Percentiles rank a stretch among this genome's conserved stretches.
Conservation (phyloP, 2,329 filamentous ascomycete species). For the Catunica adiposa region DNA sequence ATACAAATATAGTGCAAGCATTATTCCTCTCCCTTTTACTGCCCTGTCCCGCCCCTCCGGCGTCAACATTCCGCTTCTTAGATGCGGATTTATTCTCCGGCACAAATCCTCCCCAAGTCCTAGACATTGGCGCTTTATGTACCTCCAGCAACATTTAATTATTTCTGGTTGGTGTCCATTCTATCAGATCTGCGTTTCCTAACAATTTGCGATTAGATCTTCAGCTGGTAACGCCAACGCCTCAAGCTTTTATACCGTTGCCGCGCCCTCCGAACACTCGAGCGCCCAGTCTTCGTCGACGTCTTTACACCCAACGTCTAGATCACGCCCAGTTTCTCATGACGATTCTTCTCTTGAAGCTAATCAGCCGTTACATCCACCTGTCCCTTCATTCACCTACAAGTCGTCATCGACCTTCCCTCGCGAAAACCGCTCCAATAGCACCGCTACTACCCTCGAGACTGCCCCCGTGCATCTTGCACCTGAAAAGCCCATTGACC, state of each 20-base stretch:
- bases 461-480: constrained; percentile 21
- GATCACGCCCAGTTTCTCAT: constrained; percentile 7
- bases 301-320: constrained; percentile 3
- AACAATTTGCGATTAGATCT: constrained; percentile 13
- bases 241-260: constrained; percentile 8
- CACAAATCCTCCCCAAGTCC: no score
- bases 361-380: neutral
- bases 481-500: constrained; percentile 28
- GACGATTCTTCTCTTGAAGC: neutral
- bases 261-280: constrained; percentile 8
- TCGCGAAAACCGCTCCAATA: constrained; percentile 6
- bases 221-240: constrained; percentile 3
- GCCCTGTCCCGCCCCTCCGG: neutral
- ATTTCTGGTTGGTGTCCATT: constrained; percentile 15
- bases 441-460: neutral
- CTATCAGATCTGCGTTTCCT: constrained; percentile 14
- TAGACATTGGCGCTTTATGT: neutral
- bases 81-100: constrained; percentile 1
- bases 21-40: neutral
- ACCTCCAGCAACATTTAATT: neutral
- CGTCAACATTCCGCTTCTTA: constrained; percentile 7
- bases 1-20: neutral
- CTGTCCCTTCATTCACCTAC: constrained; percentile 6
- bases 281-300: constrained; percentile 4
- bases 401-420: constrained; percentile 11